Conservation (phyloP, 2,329 filamentous ascomycete genomes). For the Aspergillus calidoustus region DNA sequence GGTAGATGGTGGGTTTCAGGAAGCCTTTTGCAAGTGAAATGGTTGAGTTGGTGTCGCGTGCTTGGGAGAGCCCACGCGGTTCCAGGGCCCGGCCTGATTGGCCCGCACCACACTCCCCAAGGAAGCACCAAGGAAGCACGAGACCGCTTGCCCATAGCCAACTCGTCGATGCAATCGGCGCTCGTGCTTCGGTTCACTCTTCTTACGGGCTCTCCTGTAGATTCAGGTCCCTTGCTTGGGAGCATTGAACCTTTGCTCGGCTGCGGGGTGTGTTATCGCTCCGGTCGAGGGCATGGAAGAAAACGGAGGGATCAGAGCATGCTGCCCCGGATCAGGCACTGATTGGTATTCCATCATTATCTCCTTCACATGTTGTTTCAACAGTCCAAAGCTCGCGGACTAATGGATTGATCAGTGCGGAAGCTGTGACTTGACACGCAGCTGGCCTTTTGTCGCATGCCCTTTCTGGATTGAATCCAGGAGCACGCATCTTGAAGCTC, state of each 20-base stretch:
- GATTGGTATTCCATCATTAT: slow-evolving; percentile 17
- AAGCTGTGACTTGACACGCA: background rate
- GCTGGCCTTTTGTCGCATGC: background rate
- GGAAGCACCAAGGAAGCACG: slow-evolving; percentile 32
- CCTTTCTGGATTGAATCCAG: background rate
- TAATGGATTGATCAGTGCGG: background rate
- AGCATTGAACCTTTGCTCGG: background rate
- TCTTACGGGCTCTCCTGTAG: slow-evolving; percentile 21
- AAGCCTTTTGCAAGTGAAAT: slow-evolving; percentile 11
- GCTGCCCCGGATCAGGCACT: slow-evolving; percentile 2
- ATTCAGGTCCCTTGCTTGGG: slow-evolving; percentile 18
- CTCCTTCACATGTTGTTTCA: slow-evolving; percentile 2
- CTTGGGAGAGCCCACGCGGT: slow-evolving; percentile 39
- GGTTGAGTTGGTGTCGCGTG: slow-evolving; percentile 39
- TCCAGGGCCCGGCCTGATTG: slow-evolving; percentile 31
- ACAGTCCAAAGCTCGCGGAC: background rate
- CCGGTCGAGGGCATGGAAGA: slow-evolving; percentile 3
- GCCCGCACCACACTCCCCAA: slow-evolving; percentile 22
- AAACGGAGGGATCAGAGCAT: slow-evolving; percentile 15
- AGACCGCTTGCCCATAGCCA: slow-evolving; percentile 28
- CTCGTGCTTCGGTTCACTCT: slow-evolving; percentile 24
- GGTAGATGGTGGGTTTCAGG: slow-evolving; percentile 19
- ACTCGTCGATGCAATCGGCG: slow-evolving; percentile 29
- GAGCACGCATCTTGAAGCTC: slow-evolving; percentile 1
- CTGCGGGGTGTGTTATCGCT: slow-evolving; percentile 11